Evolutionary conservation across 2,329 filamentous ascomycete genomes (phyloP), one percentile per base, ranked within the genome.

Genomic region (Colletotrichum liriopes): DNA sequence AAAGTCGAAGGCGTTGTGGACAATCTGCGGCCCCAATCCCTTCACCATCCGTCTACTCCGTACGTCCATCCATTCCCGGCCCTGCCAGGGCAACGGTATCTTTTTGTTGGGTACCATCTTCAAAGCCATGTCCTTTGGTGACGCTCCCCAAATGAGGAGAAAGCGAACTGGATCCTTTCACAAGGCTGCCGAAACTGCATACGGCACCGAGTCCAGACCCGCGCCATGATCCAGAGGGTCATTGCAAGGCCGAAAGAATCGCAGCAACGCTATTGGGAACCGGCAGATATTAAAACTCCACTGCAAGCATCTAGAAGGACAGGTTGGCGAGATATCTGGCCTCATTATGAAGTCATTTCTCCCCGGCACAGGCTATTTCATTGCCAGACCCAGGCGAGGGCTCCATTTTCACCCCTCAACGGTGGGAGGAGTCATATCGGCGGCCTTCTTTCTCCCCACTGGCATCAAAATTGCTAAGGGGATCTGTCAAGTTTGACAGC

Each of bases 401-500:
- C 37, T 60, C 66, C 59, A 65, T 52, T 41, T 37, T 29, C 43
- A 39, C 32, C 56, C 63, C 55, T 45, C 41, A 29, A 6, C 29
- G 29, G 29, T 32, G 29, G 29, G 29, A 32, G 66, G 43, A 67
- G 64, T 51, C 64, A 58, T 43, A 55, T 67, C 67, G 63, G 67
- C 37, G 55, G 23, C 55, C 47, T 61, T 41, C 29, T 20, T 56
- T 37, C 41, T 62, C 56, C 56, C 68, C 64, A 71, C 56, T 45
- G 41, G 39, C 49, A 49, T 47, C 60, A 55, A 72, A 60, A 60
- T 72, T 72, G 47, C 66, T 52, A 70, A 72, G 66, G 69, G 70
- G 60, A 72, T 72, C 70, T 73, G 71, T 73, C 71, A 73, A 73
- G 71, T 73, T 73, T 73, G 71, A 71, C 71, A 71, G 71, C 67